These are phyloP conservation scores for Prunus armeniaca DNA, from an alignment of 306 rosid species.

Conservation along the genomic window DNA sequence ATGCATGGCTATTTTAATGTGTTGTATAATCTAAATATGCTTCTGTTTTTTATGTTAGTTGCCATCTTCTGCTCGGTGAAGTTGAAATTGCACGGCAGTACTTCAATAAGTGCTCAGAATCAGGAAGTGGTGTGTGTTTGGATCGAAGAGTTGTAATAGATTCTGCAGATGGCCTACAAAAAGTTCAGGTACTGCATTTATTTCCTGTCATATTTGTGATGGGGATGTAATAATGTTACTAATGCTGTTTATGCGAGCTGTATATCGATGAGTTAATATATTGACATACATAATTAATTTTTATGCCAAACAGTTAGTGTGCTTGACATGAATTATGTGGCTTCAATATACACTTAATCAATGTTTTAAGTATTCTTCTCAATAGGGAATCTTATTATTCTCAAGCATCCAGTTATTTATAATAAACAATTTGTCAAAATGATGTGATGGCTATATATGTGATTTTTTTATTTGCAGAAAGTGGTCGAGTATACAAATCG, in stretches of 20 bases:
- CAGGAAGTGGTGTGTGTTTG: constrained; percentile 64
- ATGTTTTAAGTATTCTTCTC: neutral
- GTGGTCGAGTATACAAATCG: constrained; percentile 47
- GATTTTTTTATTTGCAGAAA: constrained; percentile 49
- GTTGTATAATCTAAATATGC: constrained; percentile 5
- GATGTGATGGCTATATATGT: constrained; percentile 20
- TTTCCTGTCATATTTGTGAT: constrained; percentile 19
- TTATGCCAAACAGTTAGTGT: neutral
- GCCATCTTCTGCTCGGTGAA: constrained; percentile 88
- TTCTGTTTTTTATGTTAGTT: constrained; percentile 41
- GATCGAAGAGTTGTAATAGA: constrained; percentile 76
- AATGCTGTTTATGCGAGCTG: neutral
- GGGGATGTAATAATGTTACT: constrained; percentile 15
- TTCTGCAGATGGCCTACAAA: constrained; percentile 83
- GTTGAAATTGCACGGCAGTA: constrained; percentile 52
- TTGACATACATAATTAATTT: neutral
- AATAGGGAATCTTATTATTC: neutral
- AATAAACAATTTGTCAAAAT: neutral
- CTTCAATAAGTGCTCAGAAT: constrained; percentile 62
- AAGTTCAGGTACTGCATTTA: constrained; percentile 66
- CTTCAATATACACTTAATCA: neutral
- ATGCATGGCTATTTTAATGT: neutral
- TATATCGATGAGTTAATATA: neutral
- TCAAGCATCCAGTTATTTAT: neutral
- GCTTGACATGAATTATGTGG: constrained; percentile 1